phyloP scores from a whole-genome alignment of 805 yeast species.

The Zygosaccharomyces rouxii region DNA sequence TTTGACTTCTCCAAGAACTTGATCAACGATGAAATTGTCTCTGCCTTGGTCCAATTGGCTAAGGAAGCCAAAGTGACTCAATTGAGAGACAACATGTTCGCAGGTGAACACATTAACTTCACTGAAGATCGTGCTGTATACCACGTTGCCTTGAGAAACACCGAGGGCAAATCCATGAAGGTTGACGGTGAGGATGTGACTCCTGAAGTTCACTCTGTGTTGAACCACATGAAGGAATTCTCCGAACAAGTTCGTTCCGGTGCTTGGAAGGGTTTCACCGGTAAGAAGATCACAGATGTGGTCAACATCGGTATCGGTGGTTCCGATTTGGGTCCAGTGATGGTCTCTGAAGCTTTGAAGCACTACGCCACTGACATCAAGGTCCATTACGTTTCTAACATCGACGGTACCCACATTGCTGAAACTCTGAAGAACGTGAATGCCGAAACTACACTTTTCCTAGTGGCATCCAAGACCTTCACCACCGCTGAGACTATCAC shows the following conservation, averaged over 20 bases:
- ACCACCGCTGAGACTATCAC: constrained; percentile 98
- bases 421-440: constrained; percentile 74
- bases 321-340: constrained; percentile 97
- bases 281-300: constrained; percentile 85
- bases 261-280: constrained; percentile 94
- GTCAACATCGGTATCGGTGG: constrained; percentile 99
- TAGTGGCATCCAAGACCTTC: constrained; percentile 95
- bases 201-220: constrained; percentile 85
- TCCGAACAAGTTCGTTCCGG: constrained; percentile 88
- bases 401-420: constrained; percentile 96
- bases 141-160: constrained; percentile 95
- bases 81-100: constrained; percentile 86
- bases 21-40: constrained; percentile 76
- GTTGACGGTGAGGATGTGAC: constrained; percentile 90
- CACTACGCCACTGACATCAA: constrained; percentile 71
- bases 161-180: constrained; percentile 72
- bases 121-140: constrained; percentile 97
- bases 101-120: constrained; percentile 89
- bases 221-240: constrained; percentile 95
- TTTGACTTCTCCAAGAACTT: constrained; percentile 96
- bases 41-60: constrained; percentile 69
- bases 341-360: constrained; percentile 98
- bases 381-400: constrained; percentile 94
- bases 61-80: constrained; percentile 83
- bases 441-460: constrained; percentile 89